A percentile compares a stretch with the other conserved stretches of the same genome.
Evolutionary conservation across 768 basidiomycete genomes (phyloP).

Genomic region (Arthromyces matolae): DNA sequence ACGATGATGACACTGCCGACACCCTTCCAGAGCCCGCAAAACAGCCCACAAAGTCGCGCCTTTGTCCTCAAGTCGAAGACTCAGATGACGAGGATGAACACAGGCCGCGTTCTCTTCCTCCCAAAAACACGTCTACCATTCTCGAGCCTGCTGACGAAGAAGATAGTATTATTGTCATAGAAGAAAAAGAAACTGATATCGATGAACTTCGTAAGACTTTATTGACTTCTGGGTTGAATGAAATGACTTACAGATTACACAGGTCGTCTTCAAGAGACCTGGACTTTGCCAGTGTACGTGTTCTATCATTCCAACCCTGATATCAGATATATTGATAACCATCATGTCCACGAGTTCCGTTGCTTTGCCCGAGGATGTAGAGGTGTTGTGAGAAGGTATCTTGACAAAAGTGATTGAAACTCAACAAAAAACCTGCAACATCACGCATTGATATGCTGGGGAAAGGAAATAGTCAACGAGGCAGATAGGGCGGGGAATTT

Average conservation of each 20-base stretch:
- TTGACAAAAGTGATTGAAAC: slow-evolving; percentile 24
- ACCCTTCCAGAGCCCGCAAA: not conserved
- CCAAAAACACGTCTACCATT: not conserved
- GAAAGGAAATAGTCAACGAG: slow-evolving; percentile 17
- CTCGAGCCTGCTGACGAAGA: no score
- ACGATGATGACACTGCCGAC: not conserved
- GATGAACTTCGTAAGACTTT: not conserved
- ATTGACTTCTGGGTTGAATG: no score
- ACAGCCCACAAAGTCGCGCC: not conserved
- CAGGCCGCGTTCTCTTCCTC: not conserved
- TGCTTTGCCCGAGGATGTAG: slow-evolving; percentile 21
- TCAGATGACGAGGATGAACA: no score
- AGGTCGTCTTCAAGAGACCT: slow-evolving; percentile 17
- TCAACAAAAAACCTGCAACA: slow-evolving; percentile 27
- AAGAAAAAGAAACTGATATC: not conserved
- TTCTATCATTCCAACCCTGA: slow-evolving; percentile 21
- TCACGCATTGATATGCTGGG: slow-evolving; percentile 30
- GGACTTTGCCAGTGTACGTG: slow-evolving; percentile 29
- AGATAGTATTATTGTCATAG: not conserved
- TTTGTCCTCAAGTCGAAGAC: not conserved
- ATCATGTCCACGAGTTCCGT: slow-evolving; percentile 23
- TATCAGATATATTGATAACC: slow-evolving; percentile 14
- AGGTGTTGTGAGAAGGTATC: slow-evolving; percentile 16
- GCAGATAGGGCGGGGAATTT: slow-evolving; percentile 10
- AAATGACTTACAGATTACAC: no score